Base-by-base conservation (phyloP, 2,329 filamentous ascomycete species). In the Diaporthe sp. region DNA sequence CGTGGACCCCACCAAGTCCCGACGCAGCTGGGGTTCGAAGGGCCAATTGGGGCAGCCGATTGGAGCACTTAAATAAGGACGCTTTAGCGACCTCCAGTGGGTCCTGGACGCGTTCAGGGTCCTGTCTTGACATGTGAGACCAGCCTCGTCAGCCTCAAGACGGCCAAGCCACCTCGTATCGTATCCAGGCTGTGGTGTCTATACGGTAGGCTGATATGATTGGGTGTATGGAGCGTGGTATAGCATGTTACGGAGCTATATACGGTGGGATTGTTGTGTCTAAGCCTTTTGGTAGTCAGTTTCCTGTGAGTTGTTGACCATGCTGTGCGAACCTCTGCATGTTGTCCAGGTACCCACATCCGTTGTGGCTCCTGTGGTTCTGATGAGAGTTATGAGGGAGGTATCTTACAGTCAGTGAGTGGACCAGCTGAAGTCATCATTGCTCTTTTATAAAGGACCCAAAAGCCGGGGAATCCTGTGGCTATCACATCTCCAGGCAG, bases 71-170 rank as follows among this genome's bases (percentile, higher is more conserved):
- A 55, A 70, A 76, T 47, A 70, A 61, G 49, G 71, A 34, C 68
- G 73, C 73, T 31, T 53, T 71, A 71, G 73, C 73, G 71, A 71
- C 57, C 25, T 73, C n/a, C 31, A 67, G 74, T 73, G 74, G 74
- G 71, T 61, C 74, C 67, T 44, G 42, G 71, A 25, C 71, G 39
- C 4, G 20, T 31, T 7, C 47, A 63, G 71, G 71, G 44, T 60
- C 51, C 60, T 28, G 49, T 20, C 47, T 39, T 73, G 44, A 61
- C 70, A 68, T 73, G 61, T 75, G 68, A 72, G 70, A 57, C 51
- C 34, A 49, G 13, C 17, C 28, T 17, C 22, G 42, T 65, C 55
- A 61, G n/a, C 25, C 53, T 47, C 17, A 10, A 17, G 42, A 25
- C 71, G 4, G 49, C 28, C 15, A 10, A 49, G 31, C 15, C 10